Evolutionary conservation across 345 rosid species (phyloP).

Genomic region (Boechera stricta): DNA sequence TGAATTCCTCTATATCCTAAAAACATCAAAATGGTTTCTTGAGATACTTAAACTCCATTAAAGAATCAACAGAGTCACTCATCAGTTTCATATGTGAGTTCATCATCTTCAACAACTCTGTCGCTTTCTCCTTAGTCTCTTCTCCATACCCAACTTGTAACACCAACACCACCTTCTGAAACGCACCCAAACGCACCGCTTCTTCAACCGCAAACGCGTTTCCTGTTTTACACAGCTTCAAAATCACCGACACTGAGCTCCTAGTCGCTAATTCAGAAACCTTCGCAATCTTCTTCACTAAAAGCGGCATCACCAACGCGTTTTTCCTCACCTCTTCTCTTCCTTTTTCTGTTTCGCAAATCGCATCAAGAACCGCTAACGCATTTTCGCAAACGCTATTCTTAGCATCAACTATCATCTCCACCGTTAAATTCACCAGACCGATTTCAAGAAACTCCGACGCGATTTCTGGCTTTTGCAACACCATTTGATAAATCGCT

Average conservation of each 20-base stretch:
- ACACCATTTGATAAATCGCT: conserved; percentile 54
- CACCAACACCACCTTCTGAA: conserved; percentile 73
- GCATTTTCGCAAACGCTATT: conserved; percentile 63
- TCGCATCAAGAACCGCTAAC: conserved; percentile 61
- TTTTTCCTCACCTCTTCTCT: conserved; percentile 49
- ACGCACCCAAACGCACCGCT: conserved; percentile 68
- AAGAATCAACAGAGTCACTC: conserved; percentile 61
- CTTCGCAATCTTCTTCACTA: conserved; percentile 70
- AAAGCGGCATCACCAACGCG: conserved; percentile 58
- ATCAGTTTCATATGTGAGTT: conserved; percentile 54
- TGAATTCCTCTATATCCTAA: background rate
- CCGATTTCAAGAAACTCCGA: conserved; percentile 56
- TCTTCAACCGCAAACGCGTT: conserved; percentile 46
- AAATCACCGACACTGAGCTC: conserved; percentile 59
- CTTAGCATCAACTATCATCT: conserved; percentile 58
- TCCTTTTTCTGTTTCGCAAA: conserved; percentile 54
- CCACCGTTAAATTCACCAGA: conserved; percentile 56
- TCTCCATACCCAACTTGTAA: conserved; percentile 76
- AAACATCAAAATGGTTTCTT: conserved; percentile 61
- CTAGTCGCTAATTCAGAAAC: conserved; percentile 68
- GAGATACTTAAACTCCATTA: conserved; percentile 64
- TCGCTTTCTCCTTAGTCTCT: conserved; percentile 66
- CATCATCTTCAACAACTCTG: conserved; percentile 67
- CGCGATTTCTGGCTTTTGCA: conserved; percentile 36
- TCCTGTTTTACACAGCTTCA: conserved; percentile 58